These are phyloP conservation scores for Trichosporon asahii DNA, from an alignment of 1,284 basidiomycete genomes.

Conservation along the genomic window DNA sequence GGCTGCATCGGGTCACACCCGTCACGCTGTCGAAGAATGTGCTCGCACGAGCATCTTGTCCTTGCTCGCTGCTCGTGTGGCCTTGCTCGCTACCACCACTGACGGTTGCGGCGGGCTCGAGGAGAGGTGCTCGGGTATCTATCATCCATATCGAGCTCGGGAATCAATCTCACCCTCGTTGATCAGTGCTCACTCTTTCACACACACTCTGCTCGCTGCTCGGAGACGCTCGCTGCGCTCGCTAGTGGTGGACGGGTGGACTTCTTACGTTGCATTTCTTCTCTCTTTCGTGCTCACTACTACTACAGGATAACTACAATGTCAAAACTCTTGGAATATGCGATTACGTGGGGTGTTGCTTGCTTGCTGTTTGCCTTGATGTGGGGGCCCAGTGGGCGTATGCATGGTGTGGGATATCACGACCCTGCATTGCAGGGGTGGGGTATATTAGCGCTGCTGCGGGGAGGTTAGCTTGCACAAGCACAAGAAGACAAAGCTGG, in stretches of 20 bases:
- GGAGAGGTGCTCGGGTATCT: neutral
- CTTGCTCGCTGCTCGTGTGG: neutral
- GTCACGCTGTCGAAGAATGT: neutral
- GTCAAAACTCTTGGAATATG: neutral
- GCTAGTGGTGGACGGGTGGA: neutral
- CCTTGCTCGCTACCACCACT: too few relatives aligned
- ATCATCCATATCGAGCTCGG: neutral
- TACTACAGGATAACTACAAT: constrained; percentile 17
- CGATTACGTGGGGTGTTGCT: constrained; percentile 16
- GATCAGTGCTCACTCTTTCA: neutral
- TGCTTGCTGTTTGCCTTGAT: neutral
- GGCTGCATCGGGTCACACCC: neutral
- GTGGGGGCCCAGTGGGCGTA: neutral
- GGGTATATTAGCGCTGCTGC: constrained; percentile 13
- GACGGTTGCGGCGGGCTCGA: too few relatives aligned
- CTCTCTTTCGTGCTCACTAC: constrained; percentile 1
- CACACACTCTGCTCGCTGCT: neutral
- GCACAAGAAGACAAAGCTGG: too few relatives aligned
- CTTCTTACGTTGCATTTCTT: constrained; percentile 7
- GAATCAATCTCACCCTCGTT: too few relatives aligned
- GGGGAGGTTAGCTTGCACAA: neutral
- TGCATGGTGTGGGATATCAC: constrained; percentile 3
- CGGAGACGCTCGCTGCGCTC: neutral
- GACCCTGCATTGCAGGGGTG: neutral
- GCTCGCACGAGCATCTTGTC: neutral